phyloP scores from a whole-genome alignment of 2,329 filamentous ascomycete species.

The Aspergillus costaricaensis region DNA sequence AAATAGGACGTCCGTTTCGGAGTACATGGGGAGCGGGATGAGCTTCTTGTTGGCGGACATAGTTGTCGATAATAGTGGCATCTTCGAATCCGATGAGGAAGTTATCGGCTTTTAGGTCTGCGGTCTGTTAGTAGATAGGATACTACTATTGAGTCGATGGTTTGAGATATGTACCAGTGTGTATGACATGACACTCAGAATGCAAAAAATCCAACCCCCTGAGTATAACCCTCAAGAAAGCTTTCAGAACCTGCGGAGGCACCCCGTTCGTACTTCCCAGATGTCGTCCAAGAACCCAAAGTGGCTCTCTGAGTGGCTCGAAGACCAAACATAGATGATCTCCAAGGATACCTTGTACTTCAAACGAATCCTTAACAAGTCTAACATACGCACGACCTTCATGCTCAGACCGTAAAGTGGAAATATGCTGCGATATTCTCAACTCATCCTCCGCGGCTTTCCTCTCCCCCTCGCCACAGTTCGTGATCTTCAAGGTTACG shows the following conservation, averaged over 20 bases:
- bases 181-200: slow-evolving; percentile 42
- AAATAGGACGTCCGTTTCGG: slow-evolving; percentile 29
- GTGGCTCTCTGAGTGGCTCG: slow-evolving; percentile 40
- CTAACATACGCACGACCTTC: slow-evolving; percentile 24
- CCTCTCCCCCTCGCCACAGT: slow-evolving; percentile 20
- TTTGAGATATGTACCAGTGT: slow-evolving; percentile 34
- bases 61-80: slow-evolving; percentile 24
- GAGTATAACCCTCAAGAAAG: slow-evolving; percentile 31
- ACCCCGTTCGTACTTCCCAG: slow-evolving; percentile 24
- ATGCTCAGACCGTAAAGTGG: slow-evolving; percentile 26
- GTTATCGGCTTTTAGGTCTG: slow-evolving; percentile 45
- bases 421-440: slow-evolving; percentile 30
- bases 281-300: slow-evolving; percentile 33
- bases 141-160: background rate
- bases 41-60: slow-evolving; percentile 25
- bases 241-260: background rate
- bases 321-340: slow-evolving; percentile 41
- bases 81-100: slow-evolving; percentile 36
- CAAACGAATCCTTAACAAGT: slow-evolving; percentile 32
- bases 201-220: slow-evolving; percentile 45
- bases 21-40: slow-evolving; percentile 25
- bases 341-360: slow-evolving; percentile 24
- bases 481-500: slow-evolving; percentile 34
- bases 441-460: slow-evolving; percentile 25
- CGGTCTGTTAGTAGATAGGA: slow-evolving; percentile 6